phyloP scores from a whole-genome alignment of 805 yeast genomes.

The Geotrichum ghanense region DNA sequence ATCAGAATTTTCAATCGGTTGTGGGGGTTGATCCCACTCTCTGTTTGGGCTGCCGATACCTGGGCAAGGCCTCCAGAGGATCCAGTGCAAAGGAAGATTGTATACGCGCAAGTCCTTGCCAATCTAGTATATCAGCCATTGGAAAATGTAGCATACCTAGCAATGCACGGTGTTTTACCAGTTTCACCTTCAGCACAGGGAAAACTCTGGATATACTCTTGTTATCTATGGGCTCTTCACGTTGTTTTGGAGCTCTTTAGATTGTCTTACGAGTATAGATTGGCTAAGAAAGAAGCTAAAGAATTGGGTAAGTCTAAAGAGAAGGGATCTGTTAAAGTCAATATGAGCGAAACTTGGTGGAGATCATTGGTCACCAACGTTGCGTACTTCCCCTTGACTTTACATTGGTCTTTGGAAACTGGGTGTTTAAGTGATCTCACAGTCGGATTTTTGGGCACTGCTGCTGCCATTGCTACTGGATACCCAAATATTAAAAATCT shows the following conservation, averaged over 20 bases:
- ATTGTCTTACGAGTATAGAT: conserved; percentile 8
- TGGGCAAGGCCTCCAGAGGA: conserved; percentile 23
- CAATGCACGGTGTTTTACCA: conserved; percentile 25
- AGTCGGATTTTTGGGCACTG: conserved; percentile 30
- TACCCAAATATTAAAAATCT: background rate
- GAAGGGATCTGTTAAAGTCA: background rate
- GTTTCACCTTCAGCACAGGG: conserved; percentile 18
- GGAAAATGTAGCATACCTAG: conserved; percentile 31
- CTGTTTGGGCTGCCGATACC: conserved; percentile 27
- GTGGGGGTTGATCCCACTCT: conserved; percentile 26
- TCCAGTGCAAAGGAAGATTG: conserved; percentile 18
- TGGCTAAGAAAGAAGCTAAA: background rate
- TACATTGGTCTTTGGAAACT: conserved; percentile 30
- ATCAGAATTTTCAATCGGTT: conserved; percentile 29
- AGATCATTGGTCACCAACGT: conserved; percentile 24
- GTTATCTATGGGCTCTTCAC: conserved; percentile 30
- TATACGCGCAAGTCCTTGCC: conserved; percentile 26
- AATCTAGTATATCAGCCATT: conserved; percentile 29
- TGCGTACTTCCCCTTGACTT: conserved; percentile 32
- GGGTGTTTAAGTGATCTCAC: conserved; percentile 24
- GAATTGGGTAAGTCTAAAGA: conserved; percentile 1
- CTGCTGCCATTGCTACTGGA: conserved; percentile 18
- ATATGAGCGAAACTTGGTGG: conserved; percentile 10
- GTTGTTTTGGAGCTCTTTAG: conserved; percentile 26
- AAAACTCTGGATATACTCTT: conserved; percentile 27